These are phyloP conservation scores for maize (Zea mays) DNA, from an alignment of 176 grass and related monocot species.

Conservation along the genomic window DNA sequence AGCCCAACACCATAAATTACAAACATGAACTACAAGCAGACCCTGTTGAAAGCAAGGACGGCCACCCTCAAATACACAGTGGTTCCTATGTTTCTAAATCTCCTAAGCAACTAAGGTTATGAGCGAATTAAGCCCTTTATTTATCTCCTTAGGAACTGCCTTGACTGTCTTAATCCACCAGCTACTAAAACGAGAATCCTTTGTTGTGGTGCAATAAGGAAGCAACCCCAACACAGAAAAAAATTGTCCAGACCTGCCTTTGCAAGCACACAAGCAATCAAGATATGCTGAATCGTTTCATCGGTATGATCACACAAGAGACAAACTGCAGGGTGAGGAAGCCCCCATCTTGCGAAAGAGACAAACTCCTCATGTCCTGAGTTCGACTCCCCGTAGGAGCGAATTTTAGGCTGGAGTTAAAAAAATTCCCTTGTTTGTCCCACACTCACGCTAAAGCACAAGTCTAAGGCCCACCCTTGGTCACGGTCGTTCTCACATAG, in stretches of 20 bases:
- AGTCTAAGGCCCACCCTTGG: no score
- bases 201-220: neutral
- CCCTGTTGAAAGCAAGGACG: neutral
- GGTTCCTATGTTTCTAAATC: neutral
- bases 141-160: neutral
- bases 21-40: neutral
- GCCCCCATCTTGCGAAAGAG: neutral
- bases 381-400: no score
- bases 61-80: neutral
- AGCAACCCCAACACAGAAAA: neutral
- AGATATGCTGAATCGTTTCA: neutral
- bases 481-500: no score
- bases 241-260: neutral
- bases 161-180: neutral
- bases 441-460: no score
- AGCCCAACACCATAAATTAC: neutral
- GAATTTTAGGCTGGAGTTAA: no score
- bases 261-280: neutral
- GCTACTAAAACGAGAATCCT: neutral
- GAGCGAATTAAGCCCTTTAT: neutral
- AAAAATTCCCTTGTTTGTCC: no score
- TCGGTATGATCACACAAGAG: neutral
- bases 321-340: neutral
- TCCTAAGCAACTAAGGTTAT: neutral
- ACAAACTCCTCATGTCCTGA: no score